phyloP scores from a whole-genome alignment of 2,329 filamentous ascomycete species.

The Pezicula neosporulosa region DNA sequence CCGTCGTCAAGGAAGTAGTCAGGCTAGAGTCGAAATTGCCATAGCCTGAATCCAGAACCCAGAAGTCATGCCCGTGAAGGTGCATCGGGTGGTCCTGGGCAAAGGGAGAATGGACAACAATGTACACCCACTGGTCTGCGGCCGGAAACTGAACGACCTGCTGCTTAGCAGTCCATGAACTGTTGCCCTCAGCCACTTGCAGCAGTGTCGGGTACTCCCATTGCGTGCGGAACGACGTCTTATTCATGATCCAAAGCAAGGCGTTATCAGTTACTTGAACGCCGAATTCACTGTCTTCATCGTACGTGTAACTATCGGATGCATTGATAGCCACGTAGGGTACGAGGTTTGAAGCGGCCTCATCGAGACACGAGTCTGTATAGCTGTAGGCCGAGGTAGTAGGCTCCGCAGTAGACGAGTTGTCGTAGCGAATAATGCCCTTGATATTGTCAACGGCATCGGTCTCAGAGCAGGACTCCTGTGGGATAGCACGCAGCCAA shows the following conservation, averaged over 20 bases:
- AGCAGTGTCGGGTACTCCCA: constrained; percentile 44
- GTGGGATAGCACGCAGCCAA: constrained; percentile 55
- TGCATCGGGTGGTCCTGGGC: constrained; percentile 33
- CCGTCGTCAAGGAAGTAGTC: constrained; percentile 22
- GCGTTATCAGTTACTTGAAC: constrained; percentile 20
- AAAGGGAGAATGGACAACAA: constrained; percentile 21
- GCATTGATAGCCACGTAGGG: constrained; percentile 20
- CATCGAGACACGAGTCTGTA: constrained; percentile 25
- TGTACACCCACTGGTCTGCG: constrained; percentile 24
- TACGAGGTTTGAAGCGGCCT: constrained; percentile 19
- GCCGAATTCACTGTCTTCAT: constrained; percentile 23
- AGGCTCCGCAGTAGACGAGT: constrained; percentile 38
- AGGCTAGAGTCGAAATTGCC: constrained; percentile 28
- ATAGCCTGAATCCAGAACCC: constrained; percentile 40
- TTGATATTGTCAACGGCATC: constrained; percentile 44
- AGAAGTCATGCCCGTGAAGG: constrained; percentile 48
- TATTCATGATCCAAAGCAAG: constrained; percentile 46
- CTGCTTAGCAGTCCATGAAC: constrained; percentile 13
- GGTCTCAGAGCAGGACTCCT: constrained; percentile 55
- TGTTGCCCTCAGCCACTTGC: constrained; percentile 25
- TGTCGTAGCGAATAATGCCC: constrained; percentile 46
- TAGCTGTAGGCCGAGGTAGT: constrained; percentile 19
- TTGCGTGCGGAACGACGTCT: constrained; percentile 41
- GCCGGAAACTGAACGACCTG: constrained; percentile 23
- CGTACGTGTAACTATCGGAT: background rate